Conservation (phyloP, 1,284 basidiomycete species). For the Sporisorium iseilematis-ciliati region DNA sequence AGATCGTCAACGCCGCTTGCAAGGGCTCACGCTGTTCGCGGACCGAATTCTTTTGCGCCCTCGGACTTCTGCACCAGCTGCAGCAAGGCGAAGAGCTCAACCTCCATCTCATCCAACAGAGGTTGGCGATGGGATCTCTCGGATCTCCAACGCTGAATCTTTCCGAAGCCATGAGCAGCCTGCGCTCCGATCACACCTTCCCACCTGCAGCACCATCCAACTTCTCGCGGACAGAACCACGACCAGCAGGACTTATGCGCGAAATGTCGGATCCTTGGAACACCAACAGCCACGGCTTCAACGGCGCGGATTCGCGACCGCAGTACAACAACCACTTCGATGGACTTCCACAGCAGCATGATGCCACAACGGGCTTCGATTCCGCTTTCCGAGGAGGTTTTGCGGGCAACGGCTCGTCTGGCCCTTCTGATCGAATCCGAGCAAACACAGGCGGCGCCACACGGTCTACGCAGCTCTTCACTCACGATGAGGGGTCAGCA, state of each 20-base stretch:
- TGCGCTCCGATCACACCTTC: slow-evolving; percentile 31
- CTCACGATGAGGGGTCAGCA: slow-evolving; percentile 17
- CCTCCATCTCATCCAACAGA: slow-evolving; percentile 6
- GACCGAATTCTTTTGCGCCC: slow-evolving; percentile 37
- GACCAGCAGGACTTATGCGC: slow-evolving; percentile 32
- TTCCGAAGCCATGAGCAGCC: not conserved
- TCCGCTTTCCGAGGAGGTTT: slow-evolving; percentile 39
- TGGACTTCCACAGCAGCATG: slow-evolving; percentile 26
- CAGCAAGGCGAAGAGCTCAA: slow-evolving; percentile 39
- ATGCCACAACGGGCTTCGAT: slow-evolving; percentile 20
- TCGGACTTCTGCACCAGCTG: slow-evolving; percentile 30
- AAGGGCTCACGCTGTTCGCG: slow-evolving; percentile 38
- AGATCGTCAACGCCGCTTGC: slow-evolving; percentile 44
- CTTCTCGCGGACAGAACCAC: slow-evolving; percentile 10
- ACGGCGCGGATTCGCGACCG: slow-evolving; percentile 6
- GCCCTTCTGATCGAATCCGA: slow-evolving; percentile 9
- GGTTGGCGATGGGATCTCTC: slow-evolving; percentile 18
- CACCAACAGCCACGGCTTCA: slow-evolving; percentile 15
- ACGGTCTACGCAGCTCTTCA: slow-evolving; percentile 14
- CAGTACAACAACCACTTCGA: slow-evolving; percentile 22
- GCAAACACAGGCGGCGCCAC: not conserved
- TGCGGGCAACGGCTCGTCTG: slow-evolving; percentile 20
- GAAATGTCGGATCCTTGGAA: slow-evolving; percentile 56
- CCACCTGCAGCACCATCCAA: slow-evolving; percentile 26
- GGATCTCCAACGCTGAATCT: slow-evolving; percentile 21